Evolutionary conservation across 108 stramenopile genomes (phyloP).

Genomic region (Licmophora abbreviata): DNA sequence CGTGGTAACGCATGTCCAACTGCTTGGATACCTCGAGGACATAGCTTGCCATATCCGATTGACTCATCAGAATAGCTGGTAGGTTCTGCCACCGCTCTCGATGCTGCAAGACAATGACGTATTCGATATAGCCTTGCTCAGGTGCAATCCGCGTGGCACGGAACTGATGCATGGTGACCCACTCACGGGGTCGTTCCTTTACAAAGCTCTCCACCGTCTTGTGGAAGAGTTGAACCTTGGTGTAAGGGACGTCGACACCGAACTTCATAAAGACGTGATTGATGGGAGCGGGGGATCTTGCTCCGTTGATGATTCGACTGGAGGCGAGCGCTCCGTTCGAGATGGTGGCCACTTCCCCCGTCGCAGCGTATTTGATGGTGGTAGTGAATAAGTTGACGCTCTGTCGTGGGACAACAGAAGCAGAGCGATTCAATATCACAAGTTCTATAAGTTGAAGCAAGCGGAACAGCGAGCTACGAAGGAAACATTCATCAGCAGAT

Average conservation of each 20-base stretch:
- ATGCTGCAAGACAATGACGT: slow-evolving; percentile 40
- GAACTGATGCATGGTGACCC: slow-evolving; percentile 40
- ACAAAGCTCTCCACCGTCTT: slow-evolving; percentile 55
- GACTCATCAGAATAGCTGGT: slow-evolving; percentile 44
- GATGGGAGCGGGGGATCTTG: slow-evolving; percentile 51
- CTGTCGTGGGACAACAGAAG: no score
- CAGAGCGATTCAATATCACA: no score
- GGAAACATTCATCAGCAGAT: no score
- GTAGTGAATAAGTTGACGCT: slow-evolving; percentile 55
- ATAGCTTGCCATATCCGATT: slow-evolving; percentile 46
- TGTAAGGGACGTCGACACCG: slow-evolving; percentile 30
- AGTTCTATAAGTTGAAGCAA: no score
- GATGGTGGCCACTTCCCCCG: slow-evolving; percentile 60
- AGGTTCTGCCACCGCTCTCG: slow-evolving; percentile 35
- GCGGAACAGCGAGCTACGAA: no score
- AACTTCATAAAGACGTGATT: slow-evolving; percentile 49
- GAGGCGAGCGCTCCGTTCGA: slow-evolving; percentile 56
- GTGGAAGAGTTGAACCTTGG: slow-evolving; percentile 42
- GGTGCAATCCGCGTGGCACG: slow-evolving; percentile 43
- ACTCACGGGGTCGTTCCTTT: slow-evolving; percentile 56
- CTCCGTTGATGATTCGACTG: slow-evolving; percentile 56
- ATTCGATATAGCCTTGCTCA: slow-evolving; percentile 51
- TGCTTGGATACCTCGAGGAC: slow-evolving; percentile 55
- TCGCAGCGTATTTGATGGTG: slow-evolving; percentile 49
- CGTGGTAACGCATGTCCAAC: slow-evolving; percentile 55